These are phyloP conservation scores for Erodium moschatum DNA, from an alignment of 441 rosid species.

Conservation along the genomic window DNA sequence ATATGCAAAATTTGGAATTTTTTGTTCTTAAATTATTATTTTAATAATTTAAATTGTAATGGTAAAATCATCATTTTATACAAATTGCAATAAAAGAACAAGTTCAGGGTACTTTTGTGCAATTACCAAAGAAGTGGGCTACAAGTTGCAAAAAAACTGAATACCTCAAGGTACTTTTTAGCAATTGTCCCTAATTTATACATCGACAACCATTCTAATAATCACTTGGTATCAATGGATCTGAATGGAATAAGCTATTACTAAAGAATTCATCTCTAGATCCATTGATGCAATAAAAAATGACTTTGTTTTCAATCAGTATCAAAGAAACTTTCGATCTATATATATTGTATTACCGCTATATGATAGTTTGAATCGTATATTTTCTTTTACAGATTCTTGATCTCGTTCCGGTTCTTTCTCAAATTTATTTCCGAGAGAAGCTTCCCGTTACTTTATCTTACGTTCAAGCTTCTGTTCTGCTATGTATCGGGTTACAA, in stretches of 20 bases:
- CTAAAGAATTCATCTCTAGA: neutral
- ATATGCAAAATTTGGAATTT: too few species aligned
- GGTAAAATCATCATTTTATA: too few species aligned
- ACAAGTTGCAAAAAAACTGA: too few species aligned
- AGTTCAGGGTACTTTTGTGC: too few species aligned
- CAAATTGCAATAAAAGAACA: too few species aligned
- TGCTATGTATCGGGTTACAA: conserved; percentile 83
- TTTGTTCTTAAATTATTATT: too few species aligned
- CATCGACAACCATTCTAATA: conserved; percentile 66
- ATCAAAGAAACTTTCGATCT: neutral
- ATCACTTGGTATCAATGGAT: too few species aligned
- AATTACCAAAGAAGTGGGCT: too few species aligned
- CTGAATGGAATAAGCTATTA: neutral
- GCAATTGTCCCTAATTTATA: conserved; percentile 41
- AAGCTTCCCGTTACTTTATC: conserved; percentile 74
- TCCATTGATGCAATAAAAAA: neutral
- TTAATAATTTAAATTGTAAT: too few species aligned
- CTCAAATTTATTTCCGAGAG: conserved; percentile 67
- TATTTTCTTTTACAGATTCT: conserved; percentile 40
- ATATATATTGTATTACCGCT: neutral
- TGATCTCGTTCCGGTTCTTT: conserved; percentile 56
- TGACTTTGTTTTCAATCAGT: too few species aligned
- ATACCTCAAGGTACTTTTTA: too few species aligned
- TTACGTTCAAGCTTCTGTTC: conserved; percentile 70
- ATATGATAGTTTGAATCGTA: neutral